Conservation (phyloP, 1,284 basidiomycete genomes). For the Inonotus hispidus region DNA sequence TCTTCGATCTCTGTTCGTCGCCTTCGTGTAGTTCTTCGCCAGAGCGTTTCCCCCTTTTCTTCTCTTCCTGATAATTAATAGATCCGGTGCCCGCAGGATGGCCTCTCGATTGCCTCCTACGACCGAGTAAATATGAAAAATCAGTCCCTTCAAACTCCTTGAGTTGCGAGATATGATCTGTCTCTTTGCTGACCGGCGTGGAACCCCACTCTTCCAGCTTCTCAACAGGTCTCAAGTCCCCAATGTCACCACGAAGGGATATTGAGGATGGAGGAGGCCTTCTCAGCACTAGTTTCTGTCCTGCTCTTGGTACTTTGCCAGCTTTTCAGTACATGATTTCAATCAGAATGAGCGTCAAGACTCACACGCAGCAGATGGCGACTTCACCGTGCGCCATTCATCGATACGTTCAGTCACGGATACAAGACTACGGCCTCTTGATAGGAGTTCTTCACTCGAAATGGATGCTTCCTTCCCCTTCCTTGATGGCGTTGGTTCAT, state of each 20-base stretch:
- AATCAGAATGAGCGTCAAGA: background rate
- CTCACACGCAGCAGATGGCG: background rate
- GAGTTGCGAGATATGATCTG: conserved; percentile 32
- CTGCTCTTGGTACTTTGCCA: background rate
- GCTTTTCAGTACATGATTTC: background rate
- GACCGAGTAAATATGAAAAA: conserved; percentile 19
- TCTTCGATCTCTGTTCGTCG: conserved; percentile 21
- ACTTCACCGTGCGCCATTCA: conserved; percentile 4
- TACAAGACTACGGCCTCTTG: conserved; percentile 5
- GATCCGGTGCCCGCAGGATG: conserved; percentile 14
- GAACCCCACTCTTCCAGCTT: conserved; percentile 35
- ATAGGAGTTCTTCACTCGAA: conserved; percentile 7
- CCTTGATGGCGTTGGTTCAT: background rate
- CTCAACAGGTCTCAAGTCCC: background rate
- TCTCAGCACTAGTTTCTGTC: background rate
- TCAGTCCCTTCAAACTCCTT: conserved; percentile 37
- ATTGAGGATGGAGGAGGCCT: background rate
- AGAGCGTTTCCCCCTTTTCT: conserved; percentile 20
- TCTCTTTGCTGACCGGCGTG: conserved; percentile 27
- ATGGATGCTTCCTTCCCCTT: background rate
- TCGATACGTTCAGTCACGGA: background rate
- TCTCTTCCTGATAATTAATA: conserved; percentile 18
- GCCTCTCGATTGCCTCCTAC: background rate
- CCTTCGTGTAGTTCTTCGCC: conserved; percentile 14
- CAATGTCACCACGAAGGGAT: background rate